These are phyloP conservation scores for Cryphonectria parasitica DNA, from an alignment of 2,329 filamentous ascomycete genomes.

Conservation along the genomic window DNA sequence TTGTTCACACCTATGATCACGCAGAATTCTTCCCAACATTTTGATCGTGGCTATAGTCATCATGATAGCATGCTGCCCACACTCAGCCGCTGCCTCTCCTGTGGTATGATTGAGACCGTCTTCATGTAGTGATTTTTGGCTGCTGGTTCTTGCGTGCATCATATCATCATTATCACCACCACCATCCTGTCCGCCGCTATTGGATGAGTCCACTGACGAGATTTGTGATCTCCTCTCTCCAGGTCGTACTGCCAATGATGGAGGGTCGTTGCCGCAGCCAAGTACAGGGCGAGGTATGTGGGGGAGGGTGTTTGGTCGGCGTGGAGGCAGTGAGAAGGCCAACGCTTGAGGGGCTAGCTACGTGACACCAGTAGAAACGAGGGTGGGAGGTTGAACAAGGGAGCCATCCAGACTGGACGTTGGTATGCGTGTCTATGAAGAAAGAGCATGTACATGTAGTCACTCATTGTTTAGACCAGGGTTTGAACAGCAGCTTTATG, in stretches of 20 bases:
- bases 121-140: neutral
- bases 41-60: neutral
- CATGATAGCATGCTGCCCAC: neutral
- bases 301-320: constrained; percentile 23
- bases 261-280: neutral
- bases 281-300: constrained; percentile 10
- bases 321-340: neutral
- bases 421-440: constrained; percentile 2
- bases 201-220: neutral
- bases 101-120: neutral
- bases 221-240: neutral
- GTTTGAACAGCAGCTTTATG: constrained; percentile 7
- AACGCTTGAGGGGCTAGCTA: neutral
- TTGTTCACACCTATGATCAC: neutral
- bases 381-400: neutral
- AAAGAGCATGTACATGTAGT: neutral
- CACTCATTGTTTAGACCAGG: constrained; percentile 6
- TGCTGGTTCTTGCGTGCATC: neutral
- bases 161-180: neutral
- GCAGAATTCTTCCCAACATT: too few species aligned
- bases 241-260: neutral
- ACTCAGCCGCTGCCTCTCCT: neutral
- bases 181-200: neutral
- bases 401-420: neutral
- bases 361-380: neutral